Percentiles rank a stretch among this genome's conserved stretches.
phyloP scores from a whole-genome alignment of 1,284 basidiomycete species.

The Gomphus bonarii region DNA sequence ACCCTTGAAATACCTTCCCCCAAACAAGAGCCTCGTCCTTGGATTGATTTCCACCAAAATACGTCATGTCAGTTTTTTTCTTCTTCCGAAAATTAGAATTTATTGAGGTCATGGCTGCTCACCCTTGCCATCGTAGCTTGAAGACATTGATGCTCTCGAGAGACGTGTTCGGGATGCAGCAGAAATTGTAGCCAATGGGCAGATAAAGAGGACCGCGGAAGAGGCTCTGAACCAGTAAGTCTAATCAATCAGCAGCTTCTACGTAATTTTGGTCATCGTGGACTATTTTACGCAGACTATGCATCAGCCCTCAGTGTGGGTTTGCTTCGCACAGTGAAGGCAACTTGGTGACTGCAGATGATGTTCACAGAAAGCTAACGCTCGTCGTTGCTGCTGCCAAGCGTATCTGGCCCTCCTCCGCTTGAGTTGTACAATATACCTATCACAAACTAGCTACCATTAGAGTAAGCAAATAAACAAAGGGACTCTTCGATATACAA shows the following conservation, averaged over 20 bases:
- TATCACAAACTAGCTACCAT: too few relatives aligned
- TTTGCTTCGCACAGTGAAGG: conserved; percentile 63
- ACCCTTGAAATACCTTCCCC: conserved; percentile 55
- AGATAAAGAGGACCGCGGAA: conserved; percentile 39
- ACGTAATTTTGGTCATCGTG: neutral
- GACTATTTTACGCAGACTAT: conserved; percentile 31
- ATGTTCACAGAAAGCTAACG: conserved; percentile 37
- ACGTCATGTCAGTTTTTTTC: conserved; percentile 32
- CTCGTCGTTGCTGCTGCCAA: conserved; percentile 43
- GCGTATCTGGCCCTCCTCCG: conserved; percentile 32
- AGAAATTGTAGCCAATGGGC: conserved; percentile 40
- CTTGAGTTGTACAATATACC: neutral
- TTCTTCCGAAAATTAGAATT: too few relatives aligned
- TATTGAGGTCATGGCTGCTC: neutral
- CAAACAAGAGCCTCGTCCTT: conserved; percentile 58
- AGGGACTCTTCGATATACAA: too few relatives aligned
- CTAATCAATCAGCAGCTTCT: neutral
- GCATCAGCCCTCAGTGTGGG: conserved; percentile 67
- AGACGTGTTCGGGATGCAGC: conserved; percentile 57
- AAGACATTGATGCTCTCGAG: conserved; percentile 49
- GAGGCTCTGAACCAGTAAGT: conserved; percentile 51
- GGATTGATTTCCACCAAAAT: conserved; percentile 70
- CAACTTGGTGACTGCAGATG: conserved; percentile 44
- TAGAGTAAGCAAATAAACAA: too few relatives aligned
- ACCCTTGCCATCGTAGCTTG: conserved; percentile 30